Evolutionary conservation across 306 rosid species (phyloP), one percentile per base, ranked within the genome.

Genomic region (Trifolium repens): DNA sequence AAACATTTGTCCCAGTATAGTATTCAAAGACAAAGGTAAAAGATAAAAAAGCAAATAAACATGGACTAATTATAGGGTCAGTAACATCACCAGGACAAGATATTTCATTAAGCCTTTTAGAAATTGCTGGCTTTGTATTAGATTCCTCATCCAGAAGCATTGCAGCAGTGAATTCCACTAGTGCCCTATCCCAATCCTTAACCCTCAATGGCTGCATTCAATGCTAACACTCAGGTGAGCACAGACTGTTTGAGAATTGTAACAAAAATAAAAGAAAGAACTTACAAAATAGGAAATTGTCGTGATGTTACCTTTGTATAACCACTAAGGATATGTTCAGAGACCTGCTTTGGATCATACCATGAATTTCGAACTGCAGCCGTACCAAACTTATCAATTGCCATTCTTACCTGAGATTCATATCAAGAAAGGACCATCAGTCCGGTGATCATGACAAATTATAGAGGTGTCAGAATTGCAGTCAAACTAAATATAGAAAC

Each of bases 131-230:
- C 46, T 88, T 88, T 72, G 90, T 84, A 70, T 84, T 82, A 55
- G 86, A 76, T 39, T 83, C 89, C 69, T 89, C 84, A 71, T 88
- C 94, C 54, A 93, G 83, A 78, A 94, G 88, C 89, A 85, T 82
- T 11, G 98, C 97, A 57, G 88, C 93, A 54, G 92, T 88, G 91
- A 30, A 90, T 82, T 94, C 98, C 73, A 86, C 83, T 43, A 91
- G 89, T 59, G 97, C 98, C 84, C 81, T 88, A 79, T 94, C 98
- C 97, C 98, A 91, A 84, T 83, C 85, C 80, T 94, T 94, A n/a
- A 71, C 57, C 89, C 89, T 90, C 78, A 94, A 80, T 76, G 98
- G 98, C 97, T 94, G 93, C 79, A 86, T 71, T 67, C 67, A 73
- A 37, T 59, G 71, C 3, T 67, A 84, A 53, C 61, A 78, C 59